A percentile compares a stretch with the other conserved stretches of the same genome.
These are phyloP conservation scores for Linnemannia exigua DNA, from an alignment of 192 early-diverging fungal species.

Conservation along the genomic window DNA sequence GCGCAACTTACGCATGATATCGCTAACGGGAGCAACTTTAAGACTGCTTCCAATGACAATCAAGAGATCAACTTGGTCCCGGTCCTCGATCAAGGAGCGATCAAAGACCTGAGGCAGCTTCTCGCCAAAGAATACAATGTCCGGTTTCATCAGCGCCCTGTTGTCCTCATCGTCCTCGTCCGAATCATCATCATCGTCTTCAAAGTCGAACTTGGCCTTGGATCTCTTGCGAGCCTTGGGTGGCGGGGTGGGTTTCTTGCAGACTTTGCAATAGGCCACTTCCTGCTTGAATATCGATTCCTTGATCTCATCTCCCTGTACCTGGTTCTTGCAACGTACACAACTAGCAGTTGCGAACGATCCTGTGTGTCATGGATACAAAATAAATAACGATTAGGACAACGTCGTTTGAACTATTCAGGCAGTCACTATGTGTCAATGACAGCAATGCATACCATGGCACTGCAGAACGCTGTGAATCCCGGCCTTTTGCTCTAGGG, in stretches of 20 bases:
- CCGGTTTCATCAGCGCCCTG: slow-evolving; percentile 89
- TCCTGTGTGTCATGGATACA: slow-evolving; percentile 46
- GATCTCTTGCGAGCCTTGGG: slow-evolving; percentile 23
- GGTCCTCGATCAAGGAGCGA: slow-evolving; percentile 76
- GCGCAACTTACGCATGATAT: slow-evolving; percentile 78
- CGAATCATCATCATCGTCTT: slow-evolving; percentile 56
- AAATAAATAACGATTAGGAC: background rate
- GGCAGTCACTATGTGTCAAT: background rate
- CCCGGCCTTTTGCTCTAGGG: slow-evolving; percentile 89
- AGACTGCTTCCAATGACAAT: slow-evolving; percentile 98
- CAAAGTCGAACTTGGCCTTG: slow-evolving; percentile 21
- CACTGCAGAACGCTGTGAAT: slow-evolving; percentile 89
- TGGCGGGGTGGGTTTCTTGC: slow-evolving; percentile 56
- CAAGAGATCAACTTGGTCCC: slow-evolving; percentile 85
- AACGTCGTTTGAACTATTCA: background rate
- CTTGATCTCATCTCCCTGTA: slow-evolving; percentile 84
- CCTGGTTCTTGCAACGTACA: slow-evolving; percentile 85
- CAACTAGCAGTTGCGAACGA: slow-evolving; percentile 97
- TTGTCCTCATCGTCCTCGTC: slow-evolving; percentile 59
- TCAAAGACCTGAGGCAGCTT: slow-evolving; percentile 91
- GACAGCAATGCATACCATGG: slow-evolving; percentile 76
- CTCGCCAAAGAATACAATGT: slow-evolving; percentile 99
- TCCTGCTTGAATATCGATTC: slow-evolving; percentile 81
- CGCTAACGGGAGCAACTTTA: slow-evolving; percentile 94
- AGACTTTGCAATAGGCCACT: slow-evolving; percentile 84